These are phyloP conservation scores for Solanum aculeatissimum DNA, from an alignment of 305 asterid genomes.

Conservation along the genomic window DNA sequence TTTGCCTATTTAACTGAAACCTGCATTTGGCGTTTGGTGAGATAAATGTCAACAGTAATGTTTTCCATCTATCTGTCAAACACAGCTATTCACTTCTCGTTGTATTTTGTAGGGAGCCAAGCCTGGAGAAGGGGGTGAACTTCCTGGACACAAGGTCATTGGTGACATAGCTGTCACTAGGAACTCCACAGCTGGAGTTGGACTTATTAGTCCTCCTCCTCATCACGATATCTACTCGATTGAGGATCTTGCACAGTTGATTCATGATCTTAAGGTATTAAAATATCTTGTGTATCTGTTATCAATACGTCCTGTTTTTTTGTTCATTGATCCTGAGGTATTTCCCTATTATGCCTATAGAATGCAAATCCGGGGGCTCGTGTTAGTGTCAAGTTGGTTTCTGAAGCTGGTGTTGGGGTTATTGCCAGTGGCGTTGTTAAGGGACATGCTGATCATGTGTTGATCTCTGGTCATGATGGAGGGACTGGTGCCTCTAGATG, in stretches of 20 bases:
- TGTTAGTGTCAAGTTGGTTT: conserved; percentile 92
- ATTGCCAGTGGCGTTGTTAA: conserved; percentile 98
- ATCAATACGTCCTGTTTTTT: background rate
- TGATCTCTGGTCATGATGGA: conserved; percentile 99
- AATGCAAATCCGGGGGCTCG: conserved; percentile 98
- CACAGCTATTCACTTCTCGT: background rate
- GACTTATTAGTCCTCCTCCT: conserved; percentile 97
- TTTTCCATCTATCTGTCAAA: background rate
- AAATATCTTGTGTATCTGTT: background rate
- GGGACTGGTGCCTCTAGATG: conserved; percentile 99
- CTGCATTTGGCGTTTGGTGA: conserved; percentile 49
- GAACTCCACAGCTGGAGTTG: conserved; percentile 98
- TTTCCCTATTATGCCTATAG: conserved; percentile 20
- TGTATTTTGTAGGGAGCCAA: conserved; percentile 75
- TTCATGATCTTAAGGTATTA: conserved; percentile 90
- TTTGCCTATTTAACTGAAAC: conserved; percentile 47
- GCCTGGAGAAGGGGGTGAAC: conserved; percentile 99
- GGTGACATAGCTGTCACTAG: conserved; percentile 97
- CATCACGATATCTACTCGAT: conserved; percentile 98
- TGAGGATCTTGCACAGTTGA: conserved; percentile 98
- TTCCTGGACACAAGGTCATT: conserved; percentile 98
- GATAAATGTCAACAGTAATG: conserved; percentile 3
- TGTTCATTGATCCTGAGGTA: background rate
- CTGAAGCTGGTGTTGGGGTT: conserved; percentile 99
- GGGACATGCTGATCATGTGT: conserved; percentile 98